These are phyloP conservation scores for Alternaria viburni DNA, from an alignment of 2,329 filamentous ascomycete species.

Conservation along the genomic window DNA sequence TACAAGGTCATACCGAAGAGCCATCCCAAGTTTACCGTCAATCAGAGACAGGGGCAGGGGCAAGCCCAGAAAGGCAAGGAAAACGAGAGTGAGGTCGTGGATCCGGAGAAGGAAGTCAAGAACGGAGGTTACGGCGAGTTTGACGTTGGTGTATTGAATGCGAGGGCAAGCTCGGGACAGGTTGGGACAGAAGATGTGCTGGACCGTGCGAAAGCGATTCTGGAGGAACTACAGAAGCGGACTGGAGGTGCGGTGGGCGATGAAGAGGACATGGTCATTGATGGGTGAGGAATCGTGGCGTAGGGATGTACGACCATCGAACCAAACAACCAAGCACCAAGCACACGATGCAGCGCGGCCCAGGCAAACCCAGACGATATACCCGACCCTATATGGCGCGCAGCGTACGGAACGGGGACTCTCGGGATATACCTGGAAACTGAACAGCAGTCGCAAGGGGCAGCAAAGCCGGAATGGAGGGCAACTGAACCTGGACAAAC, in stretches of 20 bases:
- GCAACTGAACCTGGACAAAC: background rate
- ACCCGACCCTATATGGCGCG: background rate
- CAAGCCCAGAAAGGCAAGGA: constrained; percentile 10
- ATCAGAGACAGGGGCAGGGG: constrained; percentile 1
- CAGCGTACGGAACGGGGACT: background rate
- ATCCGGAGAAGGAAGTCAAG: constrained; percentile 40
- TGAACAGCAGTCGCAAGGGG: background rate
- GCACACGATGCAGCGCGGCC: background rate
- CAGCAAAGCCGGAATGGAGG: background rate
- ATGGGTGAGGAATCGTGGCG: constrained; percentile 16
- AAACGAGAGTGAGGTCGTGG: constrained; percentile 14
- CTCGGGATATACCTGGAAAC: background rate
- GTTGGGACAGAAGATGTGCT: constrained; percentile 86
- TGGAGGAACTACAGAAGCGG: constrained; percentile 49
- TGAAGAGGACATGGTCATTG: constrained; percentile 26
- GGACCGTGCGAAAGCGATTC: constrained; percentile 64
- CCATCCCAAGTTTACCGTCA: constrained; percentile 23
- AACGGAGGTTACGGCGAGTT: constrained; percentile 62
- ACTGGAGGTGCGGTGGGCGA: constrained; percentile 13
- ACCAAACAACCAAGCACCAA: background rate
- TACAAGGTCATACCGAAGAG: constrained; percentile 42
- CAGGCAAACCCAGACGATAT: background rate
- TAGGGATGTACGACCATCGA: background rate
- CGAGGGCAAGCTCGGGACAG: constrained; percentile 77
- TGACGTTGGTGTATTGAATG: constrained; percentile 90